A percentile compares a stretch with the other conserved stretches of the same genome.
phyloP scores from a whole-genome alignment of 1,284 basidiomycete species.

The Apiotrichum laibachii region DNA sequence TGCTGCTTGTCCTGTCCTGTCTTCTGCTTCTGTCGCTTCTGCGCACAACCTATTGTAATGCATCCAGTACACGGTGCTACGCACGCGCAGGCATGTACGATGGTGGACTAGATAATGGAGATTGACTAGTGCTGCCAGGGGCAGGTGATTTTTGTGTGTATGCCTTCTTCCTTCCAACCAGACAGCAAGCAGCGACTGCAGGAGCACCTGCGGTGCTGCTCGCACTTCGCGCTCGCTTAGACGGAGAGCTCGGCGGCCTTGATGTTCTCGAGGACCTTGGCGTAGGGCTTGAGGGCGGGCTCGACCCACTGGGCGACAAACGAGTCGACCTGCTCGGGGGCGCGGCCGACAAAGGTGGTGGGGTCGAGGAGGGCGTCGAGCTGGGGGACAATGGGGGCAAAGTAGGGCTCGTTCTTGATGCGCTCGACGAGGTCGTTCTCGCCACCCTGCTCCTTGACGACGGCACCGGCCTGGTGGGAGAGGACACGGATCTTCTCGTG shows the following conservation, averaged over 20 bases:
- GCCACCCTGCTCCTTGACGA: conserved; percentile 91
- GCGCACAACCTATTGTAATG: conserved; percentile 6
- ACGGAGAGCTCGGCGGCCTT: conserved; percentile 58
- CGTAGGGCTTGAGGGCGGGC: conserved; percentile 71
- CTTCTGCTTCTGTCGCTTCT: not conserved
- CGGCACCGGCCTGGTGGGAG: conserved; percentile 91
- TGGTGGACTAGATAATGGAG: not conserved
- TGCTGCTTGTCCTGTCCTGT: too few species aligned
- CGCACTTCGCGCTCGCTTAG: conserved; percentile 28
- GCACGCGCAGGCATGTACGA: not conserved
- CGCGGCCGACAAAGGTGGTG: conserved; percentile 80
- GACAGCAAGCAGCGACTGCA: too few species aligned
- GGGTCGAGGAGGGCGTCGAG: conserved; percentile 66
- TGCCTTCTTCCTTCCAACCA: too few species aligned
- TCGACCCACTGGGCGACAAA: conserved; percentile 86
- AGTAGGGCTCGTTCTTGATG: conserved; percentile 66
- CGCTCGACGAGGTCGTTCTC: conserved; percentile 96
- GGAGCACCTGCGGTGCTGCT: too few species aligned
- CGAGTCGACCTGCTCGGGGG: conserved; percentile 86
- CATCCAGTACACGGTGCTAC: not conserved
- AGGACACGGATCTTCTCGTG: conserved; percentile 94
- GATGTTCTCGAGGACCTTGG: conserved; percentile 63
- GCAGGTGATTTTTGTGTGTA: too few species aligned
- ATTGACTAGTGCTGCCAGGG: not conserved
- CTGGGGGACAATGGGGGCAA: conserved; percentile 57